Conservation (phyloP, 176 grass and related monocot genomes). For the Eragrostis nindensis region DNA sequence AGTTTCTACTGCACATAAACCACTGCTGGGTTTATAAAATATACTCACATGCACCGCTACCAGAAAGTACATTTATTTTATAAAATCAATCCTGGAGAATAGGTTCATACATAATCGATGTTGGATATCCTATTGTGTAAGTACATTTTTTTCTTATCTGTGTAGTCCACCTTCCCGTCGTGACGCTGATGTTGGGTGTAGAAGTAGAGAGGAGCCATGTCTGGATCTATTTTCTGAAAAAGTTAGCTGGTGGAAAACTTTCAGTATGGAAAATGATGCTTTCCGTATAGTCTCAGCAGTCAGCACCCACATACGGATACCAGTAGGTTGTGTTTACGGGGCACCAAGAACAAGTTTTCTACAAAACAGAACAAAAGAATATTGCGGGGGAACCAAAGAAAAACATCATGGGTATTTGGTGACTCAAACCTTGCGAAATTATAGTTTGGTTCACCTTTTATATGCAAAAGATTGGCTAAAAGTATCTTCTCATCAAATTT, state of each 20-base stretch:
- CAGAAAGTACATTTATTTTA: too few relatives aligned
- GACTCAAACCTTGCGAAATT: background rate
- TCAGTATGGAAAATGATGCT: background rate
- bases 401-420: too few relatives aligned
- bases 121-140: background rate
- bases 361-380: background rate
- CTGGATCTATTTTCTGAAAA: background rate
- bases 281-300: background rate
- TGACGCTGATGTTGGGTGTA: background rate
- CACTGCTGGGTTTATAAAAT: background rate
- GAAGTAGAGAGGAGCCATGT: background rate
- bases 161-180: too few relatives aligned
- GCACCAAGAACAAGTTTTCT: background rate
- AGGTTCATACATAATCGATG: background rate
- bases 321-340: background rate
- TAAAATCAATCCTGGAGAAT: background rate
- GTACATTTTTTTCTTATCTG: background rate
- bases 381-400: background rate
- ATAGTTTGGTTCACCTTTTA: background rate
- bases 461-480: too few relatives aligned
- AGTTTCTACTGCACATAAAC: background rate
- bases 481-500: too few relatives aligned
- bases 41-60: background rate
- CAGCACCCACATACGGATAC: background rate
- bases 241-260: background rate